Evolutionary conservation across 257 asterid genomes (phyloP), one percentile per base, ranked within the genome.

Genomic region (Jasminum sambac): DNA sequence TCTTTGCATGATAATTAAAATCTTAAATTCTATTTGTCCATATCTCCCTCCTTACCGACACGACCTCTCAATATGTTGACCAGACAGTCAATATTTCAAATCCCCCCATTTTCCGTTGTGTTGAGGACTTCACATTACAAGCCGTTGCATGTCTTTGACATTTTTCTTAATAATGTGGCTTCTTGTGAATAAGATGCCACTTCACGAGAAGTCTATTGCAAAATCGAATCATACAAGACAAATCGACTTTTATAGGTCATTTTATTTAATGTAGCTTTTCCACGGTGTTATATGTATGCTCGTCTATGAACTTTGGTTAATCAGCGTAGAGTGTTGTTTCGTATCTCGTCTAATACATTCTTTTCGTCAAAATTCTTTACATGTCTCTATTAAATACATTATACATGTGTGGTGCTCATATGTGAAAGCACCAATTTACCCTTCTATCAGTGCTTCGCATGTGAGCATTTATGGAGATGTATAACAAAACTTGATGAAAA

Each of bases 21-120:
- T 63, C 66, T 11, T 26, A 57, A 57, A 69, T 8, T 69, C 57
- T 46, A 52, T 14, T 21, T 13, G 57, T 69, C 25, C 5, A n/a
- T 2, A 17, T 44, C 55, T 44, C 13, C 55, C 8, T 44, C 10
- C 3, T n/a, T 3, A 58, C 71, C 44, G 66, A 52, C 76, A 64
- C 4, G n/a, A 7, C 12, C 16, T 11, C n/a, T 6, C 3, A 30
- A 43, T 34, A 21, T 8, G 25, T 43, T 62, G 19, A 57, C 4
- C 5, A 17, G 52, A 8, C 62, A 23, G 75, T 71, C 24, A 61
- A 61, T 8, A 17, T 41, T 10, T 43, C 21, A 11, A 0, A 55
- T 7, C 62, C 62, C 21, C 34, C 23, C 36, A 3, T 55, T 23
- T 55, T 55, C 4, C 36, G 34, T 55, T 17, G 59, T 17, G 59